Base-by-base conservation (phyloP, 108 stramenopile species). In the Pseudonitzschia multistriata region DNA sequence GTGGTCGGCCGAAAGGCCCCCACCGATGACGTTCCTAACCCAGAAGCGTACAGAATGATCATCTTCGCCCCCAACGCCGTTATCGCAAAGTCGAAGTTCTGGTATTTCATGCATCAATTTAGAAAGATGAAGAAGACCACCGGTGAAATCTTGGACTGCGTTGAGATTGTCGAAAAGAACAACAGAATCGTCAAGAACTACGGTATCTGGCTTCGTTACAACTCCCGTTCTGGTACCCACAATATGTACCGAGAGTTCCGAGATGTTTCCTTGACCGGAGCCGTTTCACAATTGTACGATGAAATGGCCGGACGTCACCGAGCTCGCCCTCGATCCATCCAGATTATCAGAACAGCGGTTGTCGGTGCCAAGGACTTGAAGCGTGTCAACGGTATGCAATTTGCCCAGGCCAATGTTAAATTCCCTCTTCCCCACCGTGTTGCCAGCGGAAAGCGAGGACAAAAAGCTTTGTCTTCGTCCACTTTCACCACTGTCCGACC, bases 231-330 rank as follows among this genome's bases (percentile, higher is more conserved):
- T 42, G 98, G 98, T 71, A 99, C 99, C 47, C 99, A 99, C 90
- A 99, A 99, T 88, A 99, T 99, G 99, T 99, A 98, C 96, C 95
- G 98, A 71, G 99, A 99, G 86, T 99, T 91, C 94, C 87, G 99
- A 70, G 98, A 98, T 71, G 76, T 95, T 37, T 89, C 82, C 61
- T 87, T 99, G 72, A 96, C 94, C 19, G 97, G 97, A 52, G 98
- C 99, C 65, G 94, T 99, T 66, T 88, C 94, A 31, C 97, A 99
- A 90, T 81, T 99, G 64, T 99, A 97, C 90, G 86, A 96, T 68
- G 99, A 99, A 81, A 98, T 99, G 97, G 99, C 99, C 22, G 99
- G 99, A 62, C 93, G 98, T 73, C 99, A 99, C 91, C 97, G 99
- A 62, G 88, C 92, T 70, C 97, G 99, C 68, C 94, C 92, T 68